Conservation (phyloP, 495 filamentous ascomycete species). For the Tuber melanosporum region DNA sequence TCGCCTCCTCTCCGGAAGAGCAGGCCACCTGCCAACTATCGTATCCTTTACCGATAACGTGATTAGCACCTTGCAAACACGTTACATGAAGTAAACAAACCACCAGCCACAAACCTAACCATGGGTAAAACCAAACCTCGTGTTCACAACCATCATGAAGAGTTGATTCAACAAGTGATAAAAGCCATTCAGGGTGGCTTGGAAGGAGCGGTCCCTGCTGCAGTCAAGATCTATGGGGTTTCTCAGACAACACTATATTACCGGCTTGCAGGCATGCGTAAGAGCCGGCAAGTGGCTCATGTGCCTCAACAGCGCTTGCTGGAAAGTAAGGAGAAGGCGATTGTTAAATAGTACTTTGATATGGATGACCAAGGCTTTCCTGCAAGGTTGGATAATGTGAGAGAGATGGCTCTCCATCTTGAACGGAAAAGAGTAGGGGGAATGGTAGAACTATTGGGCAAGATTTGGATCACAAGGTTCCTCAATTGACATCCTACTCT, state of each 20-base stretch:
- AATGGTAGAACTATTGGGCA: neutral
- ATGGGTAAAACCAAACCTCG: neutral
- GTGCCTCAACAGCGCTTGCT: neutral
- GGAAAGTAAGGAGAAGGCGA: slow-evolving; percentile 1
- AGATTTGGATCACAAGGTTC: slow-evolving; percentile 11
- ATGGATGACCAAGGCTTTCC: neutral
- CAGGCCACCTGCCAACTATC: too few species aligned
- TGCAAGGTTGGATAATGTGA: neutral
- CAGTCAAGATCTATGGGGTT: slow-evolving; percentile 7
- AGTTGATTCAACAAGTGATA: slow-evolving; percentile 6
- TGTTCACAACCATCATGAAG: neutral
- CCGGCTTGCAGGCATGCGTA: neutral
- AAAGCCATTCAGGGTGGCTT: neutral
- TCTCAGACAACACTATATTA: slow-evolving; percentile 3
- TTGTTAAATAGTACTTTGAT: neutral
- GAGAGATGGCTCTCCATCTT: slow-evolving; percentile 5
- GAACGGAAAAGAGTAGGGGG: neutral
- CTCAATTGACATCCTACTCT: too few species aligned
- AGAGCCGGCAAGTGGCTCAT: neutral
- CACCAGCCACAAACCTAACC: neutral
- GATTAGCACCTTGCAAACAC: too few species aligned
- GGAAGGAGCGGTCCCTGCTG: neutral
- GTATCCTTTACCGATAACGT: too few species aligned
- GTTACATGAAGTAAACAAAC: neutral
- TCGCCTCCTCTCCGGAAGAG: too few species aligned